Conservation (phyloP, 2,329 filamentous ascomycete species). For the Dothistroma septosporum region DNA sequence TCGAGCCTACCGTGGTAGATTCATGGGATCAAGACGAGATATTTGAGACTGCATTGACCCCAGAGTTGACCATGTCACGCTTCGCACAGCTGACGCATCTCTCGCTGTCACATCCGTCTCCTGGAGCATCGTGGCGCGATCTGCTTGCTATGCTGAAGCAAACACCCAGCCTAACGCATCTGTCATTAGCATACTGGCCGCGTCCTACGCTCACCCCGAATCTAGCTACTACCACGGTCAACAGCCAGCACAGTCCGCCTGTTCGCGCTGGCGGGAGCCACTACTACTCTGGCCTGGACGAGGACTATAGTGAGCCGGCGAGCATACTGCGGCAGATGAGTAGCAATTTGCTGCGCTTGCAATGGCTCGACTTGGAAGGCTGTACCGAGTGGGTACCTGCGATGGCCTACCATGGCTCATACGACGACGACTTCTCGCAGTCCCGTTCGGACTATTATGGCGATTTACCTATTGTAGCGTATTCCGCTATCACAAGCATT, state of each 20-base stretch:
- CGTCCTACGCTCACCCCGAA: constrained; percentile 55
- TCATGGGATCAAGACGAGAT: constrained; percentile 45
- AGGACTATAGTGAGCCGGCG: constrained; percentile 55
- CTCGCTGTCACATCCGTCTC: constrained; percentile 52
- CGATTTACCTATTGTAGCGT: constrained; percentile 10
- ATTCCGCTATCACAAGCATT: constrained; percentile 29
- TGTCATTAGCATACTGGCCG: constrained; percentile 62
- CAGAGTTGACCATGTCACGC: constrained; percentile 31
- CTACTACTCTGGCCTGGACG: constrained; percentile 51
- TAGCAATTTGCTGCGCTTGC: constrained; percentile 53
- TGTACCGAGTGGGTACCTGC: constrained; percentile 55
- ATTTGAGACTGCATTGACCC: constrained; percentile 22
- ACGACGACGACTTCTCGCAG: constrained; percentile 2
- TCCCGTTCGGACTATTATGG: background rate
- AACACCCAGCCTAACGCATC: constrained; percentile 55
- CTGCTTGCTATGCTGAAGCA: constrained; percentile 52
- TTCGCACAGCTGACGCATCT: constrained; percentile 56
- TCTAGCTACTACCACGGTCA: constrained; percentile 44
- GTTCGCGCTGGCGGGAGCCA: constrained; percentile 50
- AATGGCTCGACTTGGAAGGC: constrained; percentile 60
- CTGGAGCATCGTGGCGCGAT: constrained; percentile 51
- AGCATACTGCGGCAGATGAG: constrained; percentile 55
- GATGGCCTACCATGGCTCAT: constrained; percentile 31
- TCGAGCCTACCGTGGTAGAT: constrained; percentile 33
- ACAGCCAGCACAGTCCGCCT: constrained; percentile 38